Evolutionary conservation across 139 green algal species (phyloP).

Genomic region (Coccomyxa sp.): DNA sequence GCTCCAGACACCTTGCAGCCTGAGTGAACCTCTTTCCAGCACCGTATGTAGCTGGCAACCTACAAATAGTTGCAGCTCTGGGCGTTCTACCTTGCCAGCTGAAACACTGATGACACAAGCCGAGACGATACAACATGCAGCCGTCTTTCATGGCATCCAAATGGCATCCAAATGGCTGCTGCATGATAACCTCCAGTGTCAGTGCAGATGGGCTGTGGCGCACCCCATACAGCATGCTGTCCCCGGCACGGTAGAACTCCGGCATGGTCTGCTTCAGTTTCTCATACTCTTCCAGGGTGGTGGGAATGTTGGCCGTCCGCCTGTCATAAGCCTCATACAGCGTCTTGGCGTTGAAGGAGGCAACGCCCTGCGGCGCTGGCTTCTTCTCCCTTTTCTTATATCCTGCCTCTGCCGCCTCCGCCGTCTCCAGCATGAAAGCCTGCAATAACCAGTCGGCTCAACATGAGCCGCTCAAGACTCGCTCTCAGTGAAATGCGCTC

Average conservation of each 20-base stretch:
- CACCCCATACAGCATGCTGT: slow-evolving; percentile 72
- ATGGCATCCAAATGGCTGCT: too few relatives aligned
- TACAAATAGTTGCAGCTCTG: too few relatives aligned
- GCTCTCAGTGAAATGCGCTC: too few relatives aligned
- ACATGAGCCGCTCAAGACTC: too few relatives aligned
- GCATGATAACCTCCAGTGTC: too few relatives aligned
- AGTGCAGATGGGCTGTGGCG: background rate
- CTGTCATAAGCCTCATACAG: slow-evolving; percentile 83
- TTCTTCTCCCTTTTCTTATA: slow-evolving; percentile 81
- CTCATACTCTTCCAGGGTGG: slow-evolving; percentile 66
- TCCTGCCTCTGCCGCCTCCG: slow-evolving; percentile 37
- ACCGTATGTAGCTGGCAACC: too few relatives aligned
- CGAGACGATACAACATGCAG: too few relatives aligned
- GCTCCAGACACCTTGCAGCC: too few relatives aligned
- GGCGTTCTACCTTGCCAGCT: too few relatives aligned
- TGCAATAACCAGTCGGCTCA: slow-evolving; percentile 20
- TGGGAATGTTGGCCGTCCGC: slow-evolving; percentile 42
- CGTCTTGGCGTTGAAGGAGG: slow-evolving; percentile 65
- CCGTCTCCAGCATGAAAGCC: slow-evolving; percentile 76
- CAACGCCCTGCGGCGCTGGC: slow-evolving; percentile 58
- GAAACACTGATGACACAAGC: too few relatives aligned
- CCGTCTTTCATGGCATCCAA: too few relatives aligned
- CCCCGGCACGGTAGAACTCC: slow-evolving; percentile 77
- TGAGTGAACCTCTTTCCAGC: too few relatives aligned
- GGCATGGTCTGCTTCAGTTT: slow-evolving; percentile 62